Percentiles rank a stretch among this genome's conserved stretches.
These are phyloP conservation scores for Amborella trichopoda DNA, from an alignment of 164 flowering plant species.

Conservation along the genomic window DNA sequence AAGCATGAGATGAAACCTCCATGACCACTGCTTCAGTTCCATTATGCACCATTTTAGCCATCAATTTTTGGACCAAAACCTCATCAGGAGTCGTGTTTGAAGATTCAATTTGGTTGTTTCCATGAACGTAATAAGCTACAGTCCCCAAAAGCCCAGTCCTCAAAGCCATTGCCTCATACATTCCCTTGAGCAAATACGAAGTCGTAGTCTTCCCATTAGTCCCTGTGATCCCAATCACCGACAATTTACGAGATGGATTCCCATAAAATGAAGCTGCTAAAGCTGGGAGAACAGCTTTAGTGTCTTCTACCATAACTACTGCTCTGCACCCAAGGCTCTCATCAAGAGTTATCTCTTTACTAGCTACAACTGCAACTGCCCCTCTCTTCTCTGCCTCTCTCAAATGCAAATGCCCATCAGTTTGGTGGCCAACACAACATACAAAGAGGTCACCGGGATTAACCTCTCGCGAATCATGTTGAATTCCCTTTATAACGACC, in stretches of 20 bases:
- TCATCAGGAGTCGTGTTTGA: constrained; percentile 56
- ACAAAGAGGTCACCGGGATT: constrained; percentile 82
- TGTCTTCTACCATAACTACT: constrained; percentile 86
- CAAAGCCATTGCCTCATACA: constrained; percentile 93
- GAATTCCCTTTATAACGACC: constrained; percentile 75
- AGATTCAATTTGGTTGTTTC: constrained; percentile 72
- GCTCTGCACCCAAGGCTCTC: constrained; percentile 88
- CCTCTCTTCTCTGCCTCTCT: constrained; percentile 97
- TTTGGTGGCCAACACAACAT: constrained; percentile 68
- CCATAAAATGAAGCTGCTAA: constrained; percentile 74
- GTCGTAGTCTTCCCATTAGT: constrained; percentile 86
- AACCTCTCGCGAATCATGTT: constrained; percentile 83
- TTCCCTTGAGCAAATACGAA: constrained; percentile 54
- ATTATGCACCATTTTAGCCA: constrained; percentile 93
- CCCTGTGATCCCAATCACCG: constrained; percentile 88
- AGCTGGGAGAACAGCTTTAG: constrained; percentile 55
- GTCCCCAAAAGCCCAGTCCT: constrained; percentile 86
- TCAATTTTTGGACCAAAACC: constrained; percentile 71
- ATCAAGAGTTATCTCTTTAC: constrained; percentile 79
- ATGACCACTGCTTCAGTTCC: constrained; percentile 94
- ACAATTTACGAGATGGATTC: constrained; percentile 67
- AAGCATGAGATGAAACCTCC: constrained; percentile 75
- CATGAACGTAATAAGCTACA: constrained; percentile 65
- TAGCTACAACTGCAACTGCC: constrained; percentile 93
- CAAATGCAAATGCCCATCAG: constrained; percentile 77